Percentiles rank a stretch among this genome's conserved stretches.
phyloP scores from a whole-genome alignment of 2,329 filamentous ascomycete genomes.

The Alternaria panax region DNA sequence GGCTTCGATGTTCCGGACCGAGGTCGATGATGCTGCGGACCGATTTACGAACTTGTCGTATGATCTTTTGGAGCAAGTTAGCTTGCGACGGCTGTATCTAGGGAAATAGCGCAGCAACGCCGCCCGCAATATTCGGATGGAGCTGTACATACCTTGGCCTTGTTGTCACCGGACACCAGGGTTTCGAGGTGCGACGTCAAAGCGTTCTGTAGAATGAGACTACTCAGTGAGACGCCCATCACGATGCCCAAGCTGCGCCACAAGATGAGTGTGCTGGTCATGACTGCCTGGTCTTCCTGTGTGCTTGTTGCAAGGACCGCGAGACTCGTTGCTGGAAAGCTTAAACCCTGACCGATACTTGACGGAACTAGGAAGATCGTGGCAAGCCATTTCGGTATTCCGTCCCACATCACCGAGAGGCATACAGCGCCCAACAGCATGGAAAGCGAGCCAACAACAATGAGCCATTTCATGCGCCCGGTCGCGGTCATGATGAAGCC shows the following conservation, averaged over 20 bases:
- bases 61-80: constrained; percentile 42
- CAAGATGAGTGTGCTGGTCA: constrained; percentile 72
- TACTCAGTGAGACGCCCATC: constrained; percentile 75
- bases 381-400: constrained; percentile 52
- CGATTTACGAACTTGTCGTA: constrained; percentile 59
- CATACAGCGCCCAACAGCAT: constrained; percentile 50
- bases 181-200: constrained; percentile 66
- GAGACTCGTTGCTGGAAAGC: constrained; percentile 53
- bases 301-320: constrained; percentile 53
- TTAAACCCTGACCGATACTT: constrained; percentile 52
- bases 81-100: not conserved
- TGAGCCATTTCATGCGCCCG: constrained; percentile 53
- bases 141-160: constrained; percentile 53
- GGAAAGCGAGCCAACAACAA: constrained; percentile 48
- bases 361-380: constrained; percentile 51
- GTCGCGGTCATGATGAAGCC: constrained; percentile 56
- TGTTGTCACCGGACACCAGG: constrained; percentile 66
- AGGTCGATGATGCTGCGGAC: constrained; percentile 58
- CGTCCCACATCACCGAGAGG: constrained; percentile 47
- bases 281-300: constrained; percentile 56
- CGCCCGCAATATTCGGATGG: not conserved
- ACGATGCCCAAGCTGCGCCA: constrained; percentile 77
- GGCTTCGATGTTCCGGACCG: constrained; percentile 53
- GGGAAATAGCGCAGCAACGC: not conserved
- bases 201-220: constrained; percentile 76